A percentile compares a stretch with the other conserved stretches of the same genome.
Evolutionary conservation across 352 stramenopile species (phyloP).

Genomic region (Pythium pyrilobum): DNA sequence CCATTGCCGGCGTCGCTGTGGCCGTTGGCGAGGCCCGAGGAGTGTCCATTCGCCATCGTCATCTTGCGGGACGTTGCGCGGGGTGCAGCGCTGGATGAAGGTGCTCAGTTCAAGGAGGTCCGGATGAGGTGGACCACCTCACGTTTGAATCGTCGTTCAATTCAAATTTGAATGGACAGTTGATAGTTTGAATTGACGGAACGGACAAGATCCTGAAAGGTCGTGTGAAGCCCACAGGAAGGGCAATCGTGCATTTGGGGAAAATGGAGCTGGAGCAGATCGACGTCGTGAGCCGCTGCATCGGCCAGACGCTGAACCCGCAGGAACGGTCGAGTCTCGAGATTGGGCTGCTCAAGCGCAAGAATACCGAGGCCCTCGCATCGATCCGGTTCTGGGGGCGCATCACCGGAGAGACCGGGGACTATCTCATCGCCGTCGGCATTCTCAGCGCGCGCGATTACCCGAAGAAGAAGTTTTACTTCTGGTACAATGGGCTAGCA

Average conservation of each 20-base stretch:
- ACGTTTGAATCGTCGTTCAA: background rate
- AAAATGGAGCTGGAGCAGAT: conserved; percentile 74
- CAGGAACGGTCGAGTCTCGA: conserved; percentile 78
- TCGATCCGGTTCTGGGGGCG: conserved; percentile 74
- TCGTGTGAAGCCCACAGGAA: background rate
- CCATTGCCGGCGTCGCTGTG: background rate
- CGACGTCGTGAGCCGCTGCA: conserved; percentile 61
- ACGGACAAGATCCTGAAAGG: conserved; percentile 12
- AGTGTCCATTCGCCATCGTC: background rate
- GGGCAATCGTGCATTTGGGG: background rate
- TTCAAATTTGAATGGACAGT: conserved; percentile 15
- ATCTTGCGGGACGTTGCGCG: background rate
- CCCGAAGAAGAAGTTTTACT: conserved; percentile 85
- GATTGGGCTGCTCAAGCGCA: conserved; percentile 63
- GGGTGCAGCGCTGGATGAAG: too few relatives aligned
- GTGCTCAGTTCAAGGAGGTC: background rate
- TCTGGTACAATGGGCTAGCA: conserved; percentile 35
- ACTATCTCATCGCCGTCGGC: conserved; percentile 67
- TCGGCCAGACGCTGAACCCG: conserved; percentile 60
- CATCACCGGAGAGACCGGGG: conserved; percentile 47
- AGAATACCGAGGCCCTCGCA: conserved; percentile 49
- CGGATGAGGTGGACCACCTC: conserved; percentile 6
- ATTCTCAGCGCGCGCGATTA: conserved; percentile 55
- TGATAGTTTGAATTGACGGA: background rate
- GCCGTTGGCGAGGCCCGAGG: background rate